These are phyloP conservation scores for Globisporangium uncinulatum DNA, from an alignment of 352 stramenopile species.

Conservation along the genomic window DNA sequence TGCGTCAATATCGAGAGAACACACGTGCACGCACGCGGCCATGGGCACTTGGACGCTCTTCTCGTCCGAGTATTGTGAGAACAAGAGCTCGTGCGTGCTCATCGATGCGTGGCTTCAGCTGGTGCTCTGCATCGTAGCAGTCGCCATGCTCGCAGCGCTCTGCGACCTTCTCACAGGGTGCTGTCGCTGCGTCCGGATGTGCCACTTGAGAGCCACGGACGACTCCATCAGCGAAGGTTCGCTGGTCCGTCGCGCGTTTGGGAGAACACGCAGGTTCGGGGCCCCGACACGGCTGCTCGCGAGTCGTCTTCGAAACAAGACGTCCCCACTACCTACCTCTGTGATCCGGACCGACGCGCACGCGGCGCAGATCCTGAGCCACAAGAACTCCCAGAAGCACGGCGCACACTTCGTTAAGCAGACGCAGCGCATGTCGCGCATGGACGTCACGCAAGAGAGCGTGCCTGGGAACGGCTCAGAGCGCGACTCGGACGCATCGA, in stretches of 20 bases:
- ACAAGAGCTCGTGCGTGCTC: constrained; percentile 48
- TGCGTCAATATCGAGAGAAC: too few species aligned
- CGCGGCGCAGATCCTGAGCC: constrained; percentile 47
- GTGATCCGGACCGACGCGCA: constrained; percentile 72
- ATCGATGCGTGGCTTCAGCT: constrained; percentile 62
- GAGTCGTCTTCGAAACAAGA: constrained; percentile 18
- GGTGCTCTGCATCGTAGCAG: constrained; percentile 22
- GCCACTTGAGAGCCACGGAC: neutral
- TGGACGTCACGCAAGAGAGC: constrained; percentile 24
- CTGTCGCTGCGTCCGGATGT: constrained; percentile 16
- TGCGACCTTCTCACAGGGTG: constrained; percentile 13
- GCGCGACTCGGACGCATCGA: neutral
- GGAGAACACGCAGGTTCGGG: constrained; percentile 6
- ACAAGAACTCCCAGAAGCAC: constrained; percentile 77
- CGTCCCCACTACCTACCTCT: constrained; percentile 43
- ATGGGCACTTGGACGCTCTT: constrained; percentile 63
- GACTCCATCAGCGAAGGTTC: constrained; percentile 11
- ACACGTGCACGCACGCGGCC: neutral
- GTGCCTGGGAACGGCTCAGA: neutral
- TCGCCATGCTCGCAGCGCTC: constrained; percentile 25
- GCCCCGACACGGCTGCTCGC: constrained; percentile 10
- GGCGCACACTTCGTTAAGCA: constrained; percentile 59
- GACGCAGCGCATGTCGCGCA: constrained; percentile 50
- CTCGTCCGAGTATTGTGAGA: constrained; percentile 37
- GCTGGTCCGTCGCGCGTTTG: constrained; percentile 12